Percentiles rank a stretch among this genome's conserved stretches.
Conservation (phyloP, 2,329 filamentous ascomycete genomes). For the Colletotrichum trifolii region DNA sequence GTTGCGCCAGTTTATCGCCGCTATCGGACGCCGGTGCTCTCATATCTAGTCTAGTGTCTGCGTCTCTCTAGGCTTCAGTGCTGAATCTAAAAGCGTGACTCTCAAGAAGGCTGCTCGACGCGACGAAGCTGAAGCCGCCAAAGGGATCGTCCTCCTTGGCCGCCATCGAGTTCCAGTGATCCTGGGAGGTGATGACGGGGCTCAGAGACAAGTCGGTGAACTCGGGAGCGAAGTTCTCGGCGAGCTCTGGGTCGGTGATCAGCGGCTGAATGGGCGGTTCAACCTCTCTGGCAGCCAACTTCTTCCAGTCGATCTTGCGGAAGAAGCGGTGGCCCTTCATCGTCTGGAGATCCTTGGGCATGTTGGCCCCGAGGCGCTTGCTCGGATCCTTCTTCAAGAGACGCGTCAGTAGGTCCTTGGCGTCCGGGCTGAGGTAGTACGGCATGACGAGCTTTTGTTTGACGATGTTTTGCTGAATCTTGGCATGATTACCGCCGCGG, state of each 20-base stretch:
- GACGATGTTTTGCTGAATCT: conserved; percentile 95
- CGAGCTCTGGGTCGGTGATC: conserved; percentile 94
- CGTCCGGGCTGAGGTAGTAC: conserved; percentile 90
- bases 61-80: conserved; percentile 27
- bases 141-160: conserved; percentile 61
- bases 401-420: conserved; percentile 92
- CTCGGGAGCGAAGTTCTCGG: conserved; percentile 95
- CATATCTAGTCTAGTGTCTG: background rate
- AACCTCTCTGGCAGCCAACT: conserved; percentile 82
- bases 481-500: conserved; percentile 88
- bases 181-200: conserved; percentile 67
- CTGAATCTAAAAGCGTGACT: conserved; percentile 53
- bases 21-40: conserved; percentile 2
- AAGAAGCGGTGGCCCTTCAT: conserved; percentile 98
- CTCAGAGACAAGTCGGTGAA: conserved; percentile 90
- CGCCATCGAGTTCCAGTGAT: conserved; percentile 52
- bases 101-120: conserved; percentile 67
- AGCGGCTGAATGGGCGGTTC: conserved; percentile 91
- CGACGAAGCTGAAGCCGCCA: conserved; percentile 73
- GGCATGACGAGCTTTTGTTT: conserved; percentile 91
- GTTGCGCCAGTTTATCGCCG: background rate
- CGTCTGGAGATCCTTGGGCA: conserved; percentile 85
- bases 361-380: conserved; percentile 88
- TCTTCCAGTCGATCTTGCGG: conserved; percentile 94
- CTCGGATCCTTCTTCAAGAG: conserved; percentile 91